Evolutionary conservation across 2,329 filamentous ascomycete species (phyloP).

Genomic region (Sclerotinia trifoliorum): DNA sequence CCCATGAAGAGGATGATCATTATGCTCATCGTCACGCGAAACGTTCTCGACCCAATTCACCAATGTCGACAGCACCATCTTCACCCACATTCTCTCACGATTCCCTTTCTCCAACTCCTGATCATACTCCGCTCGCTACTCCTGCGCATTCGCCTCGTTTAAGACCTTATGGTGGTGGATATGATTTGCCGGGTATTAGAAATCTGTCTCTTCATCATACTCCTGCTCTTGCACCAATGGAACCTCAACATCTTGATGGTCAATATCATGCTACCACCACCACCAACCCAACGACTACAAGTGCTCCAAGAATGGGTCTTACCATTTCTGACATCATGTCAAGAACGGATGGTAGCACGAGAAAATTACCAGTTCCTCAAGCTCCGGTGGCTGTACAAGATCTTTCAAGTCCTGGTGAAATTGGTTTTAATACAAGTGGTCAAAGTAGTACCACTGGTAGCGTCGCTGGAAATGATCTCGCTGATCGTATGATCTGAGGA

Average conservation of each 20-base stretch:
- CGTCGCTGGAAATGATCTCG: conserved; percentile 68
- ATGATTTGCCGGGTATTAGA: conserved; percentile 85
- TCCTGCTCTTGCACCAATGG: conserved; percentile 69
- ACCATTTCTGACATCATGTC: conserved; percentile 92
- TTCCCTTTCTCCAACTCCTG: conserved; percentile 90
- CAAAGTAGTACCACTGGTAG: conserved; percentile 77
- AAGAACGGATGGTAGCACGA: conserved; percentile 78
- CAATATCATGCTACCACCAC: conserved; percentile 50
- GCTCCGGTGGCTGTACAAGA: conserved; percentile 87
- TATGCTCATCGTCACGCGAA: conserved; percentile 75
- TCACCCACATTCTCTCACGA: conserved; percentile 97
- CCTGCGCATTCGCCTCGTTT: conserved; percentile 92
- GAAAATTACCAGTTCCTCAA: conserved; percentile 88
- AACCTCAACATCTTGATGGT: conserved; percentile 44
- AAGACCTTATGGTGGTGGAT: conserved; percentile 65
- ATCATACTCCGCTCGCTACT: conserved; percentile 97
- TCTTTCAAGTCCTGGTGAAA: conserved; percentile 63
- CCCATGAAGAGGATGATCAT: conserved; percentile 76
- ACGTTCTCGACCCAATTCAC: conserved; percentile 88
- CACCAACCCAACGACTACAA: conserved; percentile 48
- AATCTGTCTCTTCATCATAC: conserved; percentile 64
- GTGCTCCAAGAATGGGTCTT: conserved; percentile 60
- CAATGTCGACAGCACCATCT: conserved; percentile 91
- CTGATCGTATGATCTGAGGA: conserved; percentile 48
- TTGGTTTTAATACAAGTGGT: conserved; percentile 65